Conservation (phyloP, 306 rosid genomes). For the Castanopsis chinensis region DNA sequence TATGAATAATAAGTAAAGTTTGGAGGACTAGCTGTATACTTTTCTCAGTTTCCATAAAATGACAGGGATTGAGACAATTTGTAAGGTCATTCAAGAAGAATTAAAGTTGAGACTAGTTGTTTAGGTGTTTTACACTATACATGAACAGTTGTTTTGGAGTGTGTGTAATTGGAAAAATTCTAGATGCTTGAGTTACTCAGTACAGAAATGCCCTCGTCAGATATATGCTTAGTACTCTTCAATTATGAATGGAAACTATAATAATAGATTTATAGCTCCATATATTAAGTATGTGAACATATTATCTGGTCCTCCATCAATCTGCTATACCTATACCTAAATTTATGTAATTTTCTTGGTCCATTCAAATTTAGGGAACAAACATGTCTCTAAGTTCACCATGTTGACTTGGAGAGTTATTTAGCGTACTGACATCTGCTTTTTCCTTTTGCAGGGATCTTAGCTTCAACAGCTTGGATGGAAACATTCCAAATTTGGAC, state of each 20-base stretch:
- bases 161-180: neutral
- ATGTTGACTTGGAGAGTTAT: neutral
- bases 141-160: neutral
- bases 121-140: neutral
- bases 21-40: neutral
- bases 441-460: constrained; percentile 18
- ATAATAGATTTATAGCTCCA: neutral
- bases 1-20: neutral
- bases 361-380: neutral
- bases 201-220: neutral
- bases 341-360: neutral
- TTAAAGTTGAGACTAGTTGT: neutral
- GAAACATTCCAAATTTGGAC: constrained; percentile 19
- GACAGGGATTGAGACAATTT: neutral
- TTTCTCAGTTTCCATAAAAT: neutral
- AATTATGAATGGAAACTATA: neutral
- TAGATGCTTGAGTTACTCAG: neutral
- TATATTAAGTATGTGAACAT: neutral
- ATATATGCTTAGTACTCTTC: neutral
- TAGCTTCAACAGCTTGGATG: constrained; percentile 33
- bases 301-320: neutral
- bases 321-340: neutral
- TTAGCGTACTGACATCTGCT: neutral
- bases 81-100: neutral
- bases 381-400: neutral